phyloP scores from a whole-genome alignment of 106 monocot species.

The Agapanthus africanus region DNA sequence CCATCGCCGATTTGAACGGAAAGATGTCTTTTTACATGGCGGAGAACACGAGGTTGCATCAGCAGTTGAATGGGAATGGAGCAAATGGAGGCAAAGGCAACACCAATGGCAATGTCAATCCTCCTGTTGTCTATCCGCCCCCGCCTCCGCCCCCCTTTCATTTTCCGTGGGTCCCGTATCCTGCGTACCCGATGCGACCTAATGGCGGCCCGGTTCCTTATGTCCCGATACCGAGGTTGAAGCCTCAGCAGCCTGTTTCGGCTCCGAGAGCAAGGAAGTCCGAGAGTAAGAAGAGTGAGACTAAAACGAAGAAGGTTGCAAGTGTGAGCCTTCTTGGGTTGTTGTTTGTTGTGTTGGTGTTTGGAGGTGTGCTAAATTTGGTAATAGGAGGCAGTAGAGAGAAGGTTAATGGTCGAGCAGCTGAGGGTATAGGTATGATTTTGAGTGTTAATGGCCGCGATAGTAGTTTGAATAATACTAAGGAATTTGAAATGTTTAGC shows the following conservation, averaged over 20 bases:
- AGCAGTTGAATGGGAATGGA: slow-evolving; percentile 28
- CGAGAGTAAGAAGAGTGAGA: slow-evolving; percentile 31
- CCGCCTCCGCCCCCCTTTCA: slow-evolving; percentile 28
- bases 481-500: slow-evolving; percentile 15
- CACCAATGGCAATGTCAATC: neutral
- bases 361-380: slow-evolving; percentile 14
- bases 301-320: slow-evolving; percentile 52
- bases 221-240: slow-evolving; percentile 74
- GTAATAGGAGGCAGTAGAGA: slow-evolving; percentile 19
- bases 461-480: slow-evolving; percentile 15
- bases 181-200: slow-evolving; percentile 47
- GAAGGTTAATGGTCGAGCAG: no score
- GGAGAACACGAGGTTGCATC: slow-evolving; percentile 43
- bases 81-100: no score
- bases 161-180: slow-evolving; percentile 68
- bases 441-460: slow-evolving; percentile 26
- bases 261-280: slow-evolving; percentile 43
- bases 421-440: slow-evolving; percentile 22
- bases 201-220: no score
- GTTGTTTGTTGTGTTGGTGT: slow-evolving; percentile 26
- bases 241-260: no score
- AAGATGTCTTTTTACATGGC: slow-evolving; percentile 56
- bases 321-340: slow-evolving; percentile 59
- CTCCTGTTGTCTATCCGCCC: slow-evolving; percentile 10
- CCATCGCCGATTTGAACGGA: slow-evolving; percentile 47